Percentiles rank a stretch among this genome's conserved stretches.
These are phyloP conservation scores for Chondrostereum purpureum DNA, from an alignment of 1,284 basidiomycete species.

Conservation along the genomic window DNA sequence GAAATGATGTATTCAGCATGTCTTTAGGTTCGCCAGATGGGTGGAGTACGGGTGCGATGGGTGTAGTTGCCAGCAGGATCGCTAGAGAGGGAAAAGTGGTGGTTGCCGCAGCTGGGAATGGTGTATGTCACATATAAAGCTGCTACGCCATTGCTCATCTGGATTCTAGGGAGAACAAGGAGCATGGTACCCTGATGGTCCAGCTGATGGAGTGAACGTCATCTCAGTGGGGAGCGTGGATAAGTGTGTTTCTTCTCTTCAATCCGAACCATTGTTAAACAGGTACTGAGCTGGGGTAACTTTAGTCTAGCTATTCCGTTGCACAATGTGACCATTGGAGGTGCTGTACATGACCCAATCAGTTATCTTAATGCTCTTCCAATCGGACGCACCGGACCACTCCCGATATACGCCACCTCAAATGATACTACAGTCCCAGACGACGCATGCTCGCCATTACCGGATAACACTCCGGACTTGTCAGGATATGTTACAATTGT, in stretches of 20 bases:
- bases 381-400: slow-evolving; percentile 24
- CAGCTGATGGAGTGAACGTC: slow-evolving; percentile 31
- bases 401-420: slow-evolving; percentile 38
- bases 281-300: too few relatives aligned
- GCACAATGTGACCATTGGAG: slow-evolving; percentile 32
- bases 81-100: slow-evolving; percentile 38
- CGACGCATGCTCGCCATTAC: slow-evolving; percentile 45
- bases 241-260: slow-evolving; percentile 20
- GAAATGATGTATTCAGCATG: slow-evolving; percentile 46
- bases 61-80: slow-evolving; percentile 41
- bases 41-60: slow-evolving; percentile 39
- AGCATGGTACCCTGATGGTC: slow-evolving; percentile 32
- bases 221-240: slow-evolving; percentile 36
- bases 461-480: slow-evolving; percentile 38
- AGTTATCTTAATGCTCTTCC: slow-evolving; percentile 33
- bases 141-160: too few relatives aligned
- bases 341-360: slow-evolving; percentile 34
- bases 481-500: slow-evolving; percentile 34
- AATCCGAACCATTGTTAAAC: too few relatives aligned
- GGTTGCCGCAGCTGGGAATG: slow-evolving; percentile 33
- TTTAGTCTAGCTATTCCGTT: slow-evolving; percentile 25
- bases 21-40: slow-evolving; percentile 45
- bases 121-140: too few relatives aligned
- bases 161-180: slow-evolving; percentile 29
- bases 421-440: slow-evolving; percentile 34